Evolutionary conservation across 345 rosid genomes (phyloP).

Genomic region (Carallia brachiata): DNA sequence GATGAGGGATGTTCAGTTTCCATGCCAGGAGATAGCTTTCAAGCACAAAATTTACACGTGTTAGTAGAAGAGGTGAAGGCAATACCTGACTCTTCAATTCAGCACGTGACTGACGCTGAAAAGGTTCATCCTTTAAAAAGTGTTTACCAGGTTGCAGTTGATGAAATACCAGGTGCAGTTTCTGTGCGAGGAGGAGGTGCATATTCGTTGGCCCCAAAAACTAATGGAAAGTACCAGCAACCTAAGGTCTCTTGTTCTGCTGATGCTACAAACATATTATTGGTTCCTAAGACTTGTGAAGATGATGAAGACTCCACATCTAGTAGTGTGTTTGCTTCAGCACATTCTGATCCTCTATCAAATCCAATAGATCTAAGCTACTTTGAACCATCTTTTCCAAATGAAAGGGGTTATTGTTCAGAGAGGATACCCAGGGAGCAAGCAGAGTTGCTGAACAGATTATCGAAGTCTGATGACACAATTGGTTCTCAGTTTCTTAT

Average conservation of each 20-base stretch:
- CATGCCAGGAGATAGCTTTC: slow-evolving; percentile 25
- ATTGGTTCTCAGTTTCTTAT: slow-evolving; percentile 60
- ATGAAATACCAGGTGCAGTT: slow-evolving; percentile 32
- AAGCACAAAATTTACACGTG: slow-evolving; percentile 39
- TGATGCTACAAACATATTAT: slow-evolving; percentile 41
- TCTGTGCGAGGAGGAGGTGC: slow-evolving; percentile 32
- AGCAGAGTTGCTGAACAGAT: slow-evolving; percentile 55
- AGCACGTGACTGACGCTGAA: slow-evolving; percentile 36
- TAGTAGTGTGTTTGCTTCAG: slow-evolving; percentile 36
- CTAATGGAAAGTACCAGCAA: slow-evolving; percentile 33
- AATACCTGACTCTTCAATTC: slow-evolving; percentile 35
- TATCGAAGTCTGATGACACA: slow-evolving; percentile 78
- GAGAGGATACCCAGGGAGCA: slow-evolving; percentile 79
- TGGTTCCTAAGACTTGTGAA: slow-evolving; percentile 40
- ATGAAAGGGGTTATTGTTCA: slow-evolving; percentile 59
- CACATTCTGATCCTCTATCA: slow-evolving; percentile 39
- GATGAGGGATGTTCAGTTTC: slow-evolving; percentile 21
- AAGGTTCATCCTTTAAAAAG: slow-evolving; percentile 27
- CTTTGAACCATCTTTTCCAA: slow-evolving; percentile 45
- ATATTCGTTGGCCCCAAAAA: slow-evolving; percentile 31
- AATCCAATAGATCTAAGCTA: slow-evolving; percentile 51
- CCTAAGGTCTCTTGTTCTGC: slow-evolving; percentile 35
- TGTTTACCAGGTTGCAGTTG: slow-evolving; percentile 35
- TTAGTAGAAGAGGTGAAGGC: slow-evolving; percentile 35
- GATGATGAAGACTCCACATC: slow-evolving; percentile 48